Base-by-base conservation (phyloP, 257 asterid species). In the Plectranthus barbatus region DNA sequence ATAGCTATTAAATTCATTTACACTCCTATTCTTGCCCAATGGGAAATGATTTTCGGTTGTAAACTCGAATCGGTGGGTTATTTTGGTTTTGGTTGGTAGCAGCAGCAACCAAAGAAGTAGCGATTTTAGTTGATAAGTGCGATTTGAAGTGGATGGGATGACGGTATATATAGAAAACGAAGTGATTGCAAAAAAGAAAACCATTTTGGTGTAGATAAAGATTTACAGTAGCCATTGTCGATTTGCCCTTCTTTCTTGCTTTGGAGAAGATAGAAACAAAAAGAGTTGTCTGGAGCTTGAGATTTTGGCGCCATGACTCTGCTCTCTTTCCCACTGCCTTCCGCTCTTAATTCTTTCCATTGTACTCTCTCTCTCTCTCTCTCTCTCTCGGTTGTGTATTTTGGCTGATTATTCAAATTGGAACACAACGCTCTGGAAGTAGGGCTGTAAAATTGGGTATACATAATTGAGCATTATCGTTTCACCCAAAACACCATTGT, bases 311-410 rank as follows among this genome's bases (percentile, higher is more conserved):
- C 70, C 79, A 84, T 81, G 91, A 56, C 75, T 61, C 42, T 75
- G 2, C 73, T 71, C 53, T 80, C 81, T 62, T 49, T 74, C 29
- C 59, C 80, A 41, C 74, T 80, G 56, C 67, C 60, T 36, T 46
- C 78, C 69, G 40, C 74, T 44, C 69, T 34, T 5, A 29, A 60
- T 55, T 67, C 52, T 39, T 64, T 73, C 41, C 76, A 74, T 18
- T 48, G 95, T 83, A 78, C 78, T n/a, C n/a, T n/a, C 62, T 65
- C 34, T 68, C 40, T 66, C 67, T 62, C 66, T 53, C 53, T 70
- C 58, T 60, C 64, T 50, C 29, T 66, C 14, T 57, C 48, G 41
- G 56, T 61, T 57, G 33, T 37, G 13, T 4, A 56, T 56, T 60
- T 4, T 47, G 11, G 17, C 11, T 3, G 10, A 20, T 13, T 50